Conservation (phyloP, 2,329 filamentous ascomycete species). For the Orbilia javanica region DNA sequence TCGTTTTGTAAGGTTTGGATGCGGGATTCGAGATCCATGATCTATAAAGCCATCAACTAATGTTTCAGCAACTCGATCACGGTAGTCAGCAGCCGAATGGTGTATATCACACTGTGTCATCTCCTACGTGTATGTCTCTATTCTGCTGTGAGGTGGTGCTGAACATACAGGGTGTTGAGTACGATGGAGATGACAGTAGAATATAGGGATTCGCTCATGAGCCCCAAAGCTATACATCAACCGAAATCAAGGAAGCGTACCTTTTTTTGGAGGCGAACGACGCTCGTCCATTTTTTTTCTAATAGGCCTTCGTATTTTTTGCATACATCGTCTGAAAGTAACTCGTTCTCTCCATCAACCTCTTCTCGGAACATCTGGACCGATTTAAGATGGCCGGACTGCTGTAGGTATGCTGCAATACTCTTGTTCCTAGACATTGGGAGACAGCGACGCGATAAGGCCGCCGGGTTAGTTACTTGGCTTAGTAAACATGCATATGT, state of each 20-base stretch:
- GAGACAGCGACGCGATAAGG: background rate
- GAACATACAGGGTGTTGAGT: conserved; percentile 3
- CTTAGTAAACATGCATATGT: background rate
- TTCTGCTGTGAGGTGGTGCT: conserved; percentile 10
- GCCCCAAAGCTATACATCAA: background rate
- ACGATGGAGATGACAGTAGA: conserved; percentile 32
- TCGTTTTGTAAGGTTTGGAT: conserved; percentile 81
- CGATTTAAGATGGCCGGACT: conserved; percentile 75
- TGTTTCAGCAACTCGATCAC: conserved; percentile 53
- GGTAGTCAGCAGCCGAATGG: conserved; percentile 51
- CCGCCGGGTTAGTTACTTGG: background rate
- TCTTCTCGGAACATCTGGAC: conserved; percentile 77
- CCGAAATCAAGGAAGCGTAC: conserved; percentile 66
- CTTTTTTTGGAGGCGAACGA: conserved; percentile 96
- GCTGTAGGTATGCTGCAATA: conserved; percentile 88
- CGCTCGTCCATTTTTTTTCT: conserved; percentile 99
- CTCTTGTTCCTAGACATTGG: conserved; percentile 80
- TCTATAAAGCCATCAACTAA: conserved; percentile 69
- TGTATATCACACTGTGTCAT: conserved; percentile 45
- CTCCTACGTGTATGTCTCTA: background rate
- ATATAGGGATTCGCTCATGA: conserved; percentile 1
- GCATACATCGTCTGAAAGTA: conserved; percentile 81
- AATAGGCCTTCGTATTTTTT: conserved; percentile 95
- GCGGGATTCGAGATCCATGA: conserved; percentile 90
- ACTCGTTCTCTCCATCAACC: conserved; percentile 75